These are phyloP conservation scores for Gossypium rotundifolium DNA, from an alignment of 345 rosid species.

Conservation along the genomic window DNA sequence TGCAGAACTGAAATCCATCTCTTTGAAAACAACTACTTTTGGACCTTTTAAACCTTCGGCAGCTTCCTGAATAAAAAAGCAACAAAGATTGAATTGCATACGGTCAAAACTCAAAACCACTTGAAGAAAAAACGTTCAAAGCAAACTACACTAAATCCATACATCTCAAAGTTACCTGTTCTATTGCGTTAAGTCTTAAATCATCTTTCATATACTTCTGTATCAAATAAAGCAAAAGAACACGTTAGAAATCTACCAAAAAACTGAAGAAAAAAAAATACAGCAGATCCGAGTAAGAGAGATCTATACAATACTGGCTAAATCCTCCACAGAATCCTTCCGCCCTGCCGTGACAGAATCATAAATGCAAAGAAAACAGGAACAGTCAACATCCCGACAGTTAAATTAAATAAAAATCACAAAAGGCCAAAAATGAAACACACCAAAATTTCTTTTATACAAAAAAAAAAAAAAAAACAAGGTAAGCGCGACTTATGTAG, in stretches of 20 bases:
- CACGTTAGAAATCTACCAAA: neutral
- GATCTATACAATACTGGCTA: constrained; percentile 51
- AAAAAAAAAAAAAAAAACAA: neutral
- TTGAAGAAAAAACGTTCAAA: neutral
- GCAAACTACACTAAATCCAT: neutral
- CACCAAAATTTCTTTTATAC: neutral
- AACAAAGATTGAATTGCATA: constrained; percentile 8
- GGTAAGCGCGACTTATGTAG: neutral
- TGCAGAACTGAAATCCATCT: constrained; percentile 36
- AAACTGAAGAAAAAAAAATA: neutral
- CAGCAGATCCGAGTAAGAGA: constrained; percentile 8
- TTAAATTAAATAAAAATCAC: neutral
- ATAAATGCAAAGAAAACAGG: constrained; percentile 12
- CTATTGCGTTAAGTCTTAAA: constrained; percentile 47
- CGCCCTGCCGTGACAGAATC: constrained; percentile 47
- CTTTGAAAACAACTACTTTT: constrained; percentile 51
- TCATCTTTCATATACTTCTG: constrained; percentile 54
- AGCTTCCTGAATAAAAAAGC: constrained; percentile 48
- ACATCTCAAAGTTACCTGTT: constrained; percentile 42
- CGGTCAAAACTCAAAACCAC: neutral
- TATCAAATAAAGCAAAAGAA: constrained; percentile 25
- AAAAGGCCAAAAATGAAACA: neutral
- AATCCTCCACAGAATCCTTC: constrained; percentile 58
- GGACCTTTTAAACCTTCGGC: constrained; percentile 64
- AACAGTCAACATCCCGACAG: constrained; percentile 15